Base-by-base conservation (phyloP, 139 green algal species). In the Chlorella sp. region DNA sequence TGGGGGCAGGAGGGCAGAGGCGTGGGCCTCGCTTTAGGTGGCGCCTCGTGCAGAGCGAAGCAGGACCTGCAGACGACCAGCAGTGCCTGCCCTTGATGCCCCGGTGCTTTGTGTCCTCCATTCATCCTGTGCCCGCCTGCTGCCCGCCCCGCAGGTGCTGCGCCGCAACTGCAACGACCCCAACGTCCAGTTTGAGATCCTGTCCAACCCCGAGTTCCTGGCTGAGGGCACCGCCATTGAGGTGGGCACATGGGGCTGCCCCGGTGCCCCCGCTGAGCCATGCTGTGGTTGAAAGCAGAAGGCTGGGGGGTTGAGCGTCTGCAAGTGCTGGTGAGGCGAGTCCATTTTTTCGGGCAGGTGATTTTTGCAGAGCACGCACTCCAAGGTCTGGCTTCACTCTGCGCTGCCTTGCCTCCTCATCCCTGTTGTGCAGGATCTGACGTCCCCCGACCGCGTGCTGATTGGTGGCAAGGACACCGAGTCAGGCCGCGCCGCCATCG, bases 181-280 rank as follows among this genome's bases (percentile, higher is more conserved):
- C 28, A 90, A 88, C 32, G 95, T 98, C 0, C 88, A 96, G 42
- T 99, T 99, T 92, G 96, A 99, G 90, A 99, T 99, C 68, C 96
- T 99, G 57, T 99, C 96, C 39, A 98, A 98, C 92, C 96, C 96
- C 21, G 96, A 98, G 92, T 98, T 98, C 60, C 90, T 98, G 64
- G 96, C 98, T 78, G 97, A 99, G 89, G 97, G 97, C 79, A 99
- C 97, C 14, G 97, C 97, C 85, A 98, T 98, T 75, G 95, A 96
- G 96, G 97, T 81, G 75, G 4, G 75, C 12, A 71, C 21, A 28
- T 28, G 64, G 64, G 21, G 7, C 64, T 71, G 64, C 21, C 22
- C 21, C 11, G 64, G 21, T 71, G 64, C 64, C 64, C 2, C 64
- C 64, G 16, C 21, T 57, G 48, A 9, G 48, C 48, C 9, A 57